Base-by-base conservation (phyloP, 202 grass and related monocot genomes). In the Saccharum hybrid region DNA sequence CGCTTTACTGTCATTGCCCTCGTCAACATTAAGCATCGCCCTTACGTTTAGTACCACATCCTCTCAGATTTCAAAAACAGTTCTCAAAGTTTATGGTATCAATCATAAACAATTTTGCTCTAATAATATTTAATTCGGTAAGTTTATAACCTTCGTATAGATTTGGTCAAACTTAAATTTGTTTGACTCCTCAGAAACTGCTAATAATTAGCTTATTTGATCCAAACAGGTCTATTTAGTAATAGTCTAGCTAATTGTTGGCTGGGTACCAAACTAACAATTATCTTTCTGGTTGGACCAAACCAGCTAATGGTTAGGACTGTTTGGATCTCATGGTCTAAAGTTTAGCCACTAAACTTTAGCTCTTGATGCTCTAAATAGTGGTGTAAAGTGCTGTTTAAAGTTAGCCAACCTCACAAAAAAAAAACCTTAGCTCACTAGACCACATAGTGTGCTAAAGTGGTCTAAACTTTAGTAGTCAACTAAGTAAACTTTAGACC, bases 11-110 rank as follows among this genome's bases (percentile, higher is more conserved):
- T n/a, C 38, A 26, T 22, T 61, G 56, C 64, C 77, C 4, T 28
- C 39, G 51, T 64, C 71, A 84, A 51, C 39, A 6, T n/a, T 77
- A 63, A 63, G 16, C 37, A 68, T n/a, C 19, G 18, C 52, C 4
- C 31, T 14, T 6, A 52, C 56, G 18, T 22, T 66, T 6, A 40
- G 43, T 10, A 30, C 65, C 62, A 28, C 15, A 52, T 41, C 40
- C 39, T 72, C 21, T 40, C 40, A 39, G 49, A 51, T 64, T 52
- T 42, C 3, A 6, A n/a, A 78, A 63, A 7, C 14, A 34, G 0
- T 5, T 13, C 40, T 30, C 10, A 15, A 36, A 43, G 10, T 16
- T 84, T 5, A 63, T 13, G 62, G 22, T 51, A 66, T 11, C 39
- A 8, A 11, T 79, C 64, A 45, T 42, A 31, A 59, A 72, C 56